A percentile compares a stretch with the other conserved stretches of the same genome.
phyloP scores from a whole-genome alignment of 306 rosid species.

The Cucumis cinereus region DNA sequence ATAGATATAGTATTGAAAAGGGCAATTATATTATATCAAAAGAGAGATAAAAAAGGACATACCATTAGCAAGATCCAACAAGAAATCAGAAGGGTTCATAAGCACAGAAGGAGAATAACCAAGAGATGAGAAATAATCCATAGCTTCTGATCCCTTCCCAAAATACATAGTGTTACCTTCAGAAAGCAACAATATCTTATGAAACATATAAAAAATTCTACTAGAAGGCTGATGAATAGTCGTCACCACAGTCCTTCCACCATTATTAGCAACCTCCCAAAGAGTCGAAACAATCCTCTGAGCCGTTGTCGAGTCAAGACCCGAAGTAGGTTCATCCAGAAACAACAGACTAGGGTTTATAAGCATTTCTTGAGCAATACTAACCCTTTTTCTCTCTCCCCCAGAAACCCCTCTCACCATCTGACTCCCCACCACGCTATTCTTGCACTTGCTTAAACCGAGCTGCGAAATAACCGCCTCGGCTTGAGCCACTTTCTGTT shows the following conservation, averaged over 20 bases:
- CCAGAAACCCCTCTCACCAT: slow-evolving; percentile 55
- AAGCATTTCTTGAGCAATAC: slow-evolving; percentile 70
- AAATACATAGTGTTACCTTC: slow-evolving; percentile 56
- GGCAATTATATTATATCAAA: not conserved
- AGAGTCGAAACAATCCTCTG: slow-evolving; percentile 52
- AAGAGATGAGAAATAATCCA: slow-evolving; percentile 39
- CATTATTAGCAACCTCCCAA: slow-evolving; percentile 37
- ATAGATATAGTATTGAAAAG: too few relatives aligned
- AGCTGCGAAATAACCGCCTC: slow-evolving; percentile 40
- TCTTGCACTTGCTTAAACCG: slow-evolving; percentile 46
- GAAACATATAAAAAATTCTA: slow-evolving; percentile 50
- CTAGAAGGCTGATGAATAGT: slow-evolving; percentile 87
- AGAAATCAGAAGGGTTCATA: slow-evolving; percentile 75
- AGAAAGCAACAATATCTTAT: slow-evolving; percentile 49
- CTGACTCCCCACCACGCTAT: slow-evolving; percentile 33
- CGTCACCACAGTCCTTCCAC: slow-evolving; percentile 59
- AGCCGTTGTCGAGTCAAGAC: slow-evolving; percentile 75
- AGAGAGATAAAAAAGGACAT: not conserved
- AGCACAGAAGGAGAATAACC: slow-evolving; percentile 44
- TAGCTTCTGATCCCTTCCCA: slow-evolving; percentile 50
- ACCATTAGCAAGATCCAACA: slow-evolving; percentile 78
- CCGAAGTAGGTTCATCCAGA: slow-evolving; percentile 76
- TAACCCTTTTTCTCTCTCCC: slow-evolving; percentile 77
- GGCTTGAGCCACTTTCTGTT: slow-evolving; percentile 27
- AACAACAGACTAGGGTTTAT: slow-evolving; percentile 60